Base-by-base conservation (phyloP, 1,284 basidiomycete species). In the Moniliophthora roreri region DNA sequence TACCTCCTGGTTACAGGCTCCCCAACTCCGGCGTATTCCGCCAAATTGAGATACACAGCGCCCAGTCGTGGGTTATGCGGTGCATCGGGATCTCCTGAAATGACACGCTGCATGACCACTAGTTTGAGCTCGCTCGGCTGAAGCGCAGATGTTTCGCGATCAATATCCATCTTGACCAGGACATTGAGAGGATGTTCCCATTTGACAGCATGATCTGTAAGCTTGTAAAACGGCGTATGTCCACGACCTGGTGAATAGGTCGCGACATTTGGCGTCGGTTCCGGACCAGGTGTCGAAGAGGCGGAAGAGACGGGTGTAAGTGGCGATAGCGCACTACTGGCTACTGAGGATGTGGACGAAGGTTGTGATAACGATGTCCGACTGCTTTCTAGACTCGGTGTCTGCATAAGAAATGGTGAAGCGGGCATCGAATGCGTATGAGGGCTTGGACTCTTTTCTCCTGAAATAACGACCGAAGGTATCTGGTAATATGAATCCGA, bases 1-100 rank as follows among this genome's bases (percentile, higher is more conserved):
- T 91, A 90, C 20, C 82, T 77, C 15, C 90, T 77, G 2, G 82
- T 84, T 24, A 91, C 79, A 13, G 74, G 69, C 1, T 87, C 85
- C 9, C 75, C 70, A 13, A 74, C 70, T 47, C 79, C 78, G 8
- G 84, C 87, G 60, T 91, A 92, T 62, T 91, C 85, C 1, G 90
- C 85, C 3, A 93, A 76, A 63, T 93, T 87, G 50, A 93, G 72
- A 54, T 79, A 74, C 9, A 91, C 75, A 5, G 74, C 75, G 1
- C 90, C 90, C 0, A 91, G 73, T 1, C 81, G 76, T 1, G 83
- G 83, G 50, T 84, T 81, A 13, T 69, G 68, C 1, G 79, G 80
- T 2, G 76, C 70, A 51, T 80, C 71, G 0, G 74, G 78, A 53
- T 83, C 83, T 24, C 78, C 78, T 0, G 74, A 67, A 20, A 80